Conservation (phyloP, 1,139 yeast species). For the Yamadazyma spencermartinsiae region DNA sequence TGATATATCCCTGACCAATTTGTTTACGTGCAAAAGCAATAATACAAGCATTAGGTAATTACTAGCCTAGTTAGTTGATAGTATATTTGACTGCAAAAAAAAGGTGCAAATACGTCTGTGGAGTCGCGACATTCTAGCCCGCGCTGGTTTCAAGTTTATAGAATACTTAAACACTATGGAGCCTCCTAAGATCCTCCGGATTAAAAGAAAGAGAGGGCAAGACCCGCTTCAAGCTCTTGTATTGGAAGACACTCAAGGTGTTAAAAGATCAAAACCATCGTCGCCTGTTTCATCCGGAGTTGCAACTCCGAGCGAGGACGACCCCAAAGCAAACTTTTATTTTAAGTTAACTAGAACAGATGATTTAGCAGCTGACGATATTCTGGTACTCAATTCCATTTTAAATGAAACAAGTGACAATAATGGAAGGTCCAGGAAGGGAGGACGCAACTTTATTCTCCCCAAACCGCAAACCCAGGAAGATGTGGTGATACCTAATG, state of each 20-base stretch:
- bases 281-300: constrained; percentile 31
- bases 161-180: constrained; percentile 12
- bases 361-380: constrained; percentile 19
- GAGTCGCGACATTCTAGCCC: background rate
- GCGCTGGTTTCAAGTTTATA: background rate
- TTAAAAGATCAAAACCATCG: constrained; percentile 47
- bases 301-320: constrained; percentile 16
- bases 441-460: constrained; percentile 29
- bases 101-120: constrained; percentile 4
- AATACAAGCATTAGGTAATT: constrained; percentile 9
- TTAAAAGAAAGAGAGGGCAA: constrained; percentile 81
- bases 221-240: constrained; percentile 83
- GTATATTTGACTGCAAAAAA: too few relatives aligned
- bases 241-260: constrained; percentile 36
- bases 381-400: constrained; percentile 12
- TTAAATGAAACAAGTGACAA: constrained; percentile 13
- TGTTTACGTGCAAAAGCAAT: constrained; percentile 23
- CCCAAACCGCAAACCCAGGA: constrained; percentile 39
- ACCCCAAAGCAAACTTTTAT: constrained; percentile 27
- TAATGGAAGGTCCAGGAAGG: constrained; percentile 9
- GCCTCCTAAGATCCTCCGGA: constrained; percentile 66
- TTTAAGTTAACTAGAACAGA: constrained; percentile 71
- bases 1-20: constrained; percentile 29
- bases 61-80: too few relatives aligned
- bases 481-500: constrained; percentile 51